These are phyloP conservation scores for Petunia hybrid DNA, from an alignment of 305 asterid genomes.

Conservation along the genomic window DNA sequence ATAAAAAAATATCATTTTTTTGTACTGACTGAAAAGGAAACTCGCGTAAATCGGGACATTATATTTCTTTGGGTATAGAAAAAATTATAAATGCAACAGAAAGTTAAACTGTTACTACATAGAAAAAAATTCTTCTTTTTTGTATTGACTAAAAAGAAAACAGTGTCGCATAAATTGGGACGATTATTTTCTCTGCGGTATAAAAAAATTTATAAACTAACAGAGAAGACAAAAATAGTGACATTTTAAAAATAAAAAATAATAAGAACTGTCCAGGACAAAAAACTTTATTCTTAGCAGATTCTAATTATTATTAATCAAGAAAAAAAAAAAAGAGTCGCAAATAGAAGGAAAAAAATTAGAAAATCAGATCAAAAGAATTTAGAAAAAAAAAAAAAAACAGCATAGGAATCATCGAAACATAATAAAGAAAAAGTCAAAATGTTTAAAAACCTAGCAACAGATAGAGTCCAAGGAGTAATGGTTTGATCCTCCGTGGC, in stretches of 20 bases:
- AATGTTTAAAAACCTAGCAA: slow-evolving; percentile 72
- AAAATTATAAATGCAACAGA: too few relatives aligned
- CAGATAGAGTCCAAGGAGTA: slow-evolving; percentile 91
- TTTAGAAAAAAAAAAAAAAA: slow-evolving; percentile 26
- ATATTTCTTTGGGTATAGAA: too few relatives aligned
- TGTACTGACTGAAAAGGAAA: too few relatives aligned
- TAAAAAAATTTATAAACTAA: neutral
- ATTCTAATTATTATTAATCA: neutral
- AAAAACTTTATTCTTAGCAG: neutral
- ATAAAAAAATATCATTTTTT: too few relatives aligned
- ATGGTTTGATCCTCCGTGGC: slow-evolving; percentile 88
- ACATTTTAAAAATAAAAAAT: neutral
- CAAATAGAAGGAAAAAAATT: slow-evolving; percentile 16
- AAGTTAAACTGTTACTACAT: too few relatives aligned
- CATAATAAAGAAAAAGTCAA: slow-evolving; percentile 1
- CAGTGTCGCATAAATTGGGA: too few relatives aligned
- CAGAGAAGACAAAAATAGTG: neutral
- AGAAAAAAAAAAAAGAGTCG: too few relatives aligned
- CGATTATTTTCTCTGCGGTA: too few relatives aligned
- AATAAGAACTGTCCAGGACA: neutral
- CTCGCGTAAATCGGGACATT: too few relatives aligned
- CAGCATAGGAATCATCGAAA: slow-evolving; percentile 43
- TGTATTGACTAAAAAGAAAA: too few relatives aligned
- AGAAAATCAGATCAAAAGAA: slow-evolving; percentile 7
- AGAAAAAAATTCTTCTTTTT: too few relatives aligned